Evolutionary conservation across 176 grass and related monocot species (phyloP), one percentile per base, ranked within the genome.

Genomic region (Areca catechu): DNA sequence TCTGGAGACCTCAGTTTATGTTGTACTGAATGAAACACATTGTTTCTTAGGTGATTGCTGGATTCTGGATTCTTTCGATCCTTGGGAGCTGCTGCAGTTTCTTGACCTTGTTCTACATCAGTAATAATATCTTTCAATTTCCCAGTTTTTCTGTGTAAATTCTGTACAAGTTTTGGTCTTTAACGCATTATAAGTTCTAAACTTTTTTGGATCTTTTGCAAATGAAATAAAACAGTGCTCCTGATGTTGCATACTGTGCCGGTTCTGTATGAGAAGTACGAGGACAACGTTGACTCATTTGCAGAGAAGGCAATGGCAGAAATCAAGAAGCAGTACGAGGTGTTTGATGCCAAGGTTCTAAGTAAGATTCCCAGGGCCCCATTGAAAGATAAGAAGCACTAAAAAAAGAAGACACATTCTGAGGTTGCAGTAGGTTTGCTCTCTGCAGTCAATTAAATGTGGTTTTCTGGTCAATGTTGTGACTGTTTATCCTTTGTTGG

Each of bases 281-380:
- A 67, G 53, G 64, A 67, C n/a, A 50, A 67, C 14, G 64, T 67
- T 9, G 64, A 67, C 7, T 25, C 18, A 3, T 22, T 23, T 54
- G 50, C 16, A 0, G 64, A 67, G 64, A 67, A 67, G 24, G 64
- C 25, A 20, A 67, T 28, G 4, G 24, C 20, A 5, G 50, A 67
- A 67, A 15, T 67, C 19, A 67, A 67, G 24, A 67, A 67, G 64
- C 64, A 67, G 4, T 67, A 66, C 54, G 15, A 17, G 19, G 51
- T 67, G 20, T 15, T 67, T 24, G 24, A 67, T 30, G 24, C 64
- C 3, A 67, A 67, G 50, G 21, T 19, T 28, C 16, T 67, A 7
- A 22, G 17, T 16, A 67, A 67, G 22, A 67, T 67, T 53, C 64
- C 64, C 7, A 18, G 23, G 24, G 25, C 18, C 0, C 51, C 50